Conservation (phyloP, 176 grass and related monocot genomes). For the Aegilops speltoides region DNA sequence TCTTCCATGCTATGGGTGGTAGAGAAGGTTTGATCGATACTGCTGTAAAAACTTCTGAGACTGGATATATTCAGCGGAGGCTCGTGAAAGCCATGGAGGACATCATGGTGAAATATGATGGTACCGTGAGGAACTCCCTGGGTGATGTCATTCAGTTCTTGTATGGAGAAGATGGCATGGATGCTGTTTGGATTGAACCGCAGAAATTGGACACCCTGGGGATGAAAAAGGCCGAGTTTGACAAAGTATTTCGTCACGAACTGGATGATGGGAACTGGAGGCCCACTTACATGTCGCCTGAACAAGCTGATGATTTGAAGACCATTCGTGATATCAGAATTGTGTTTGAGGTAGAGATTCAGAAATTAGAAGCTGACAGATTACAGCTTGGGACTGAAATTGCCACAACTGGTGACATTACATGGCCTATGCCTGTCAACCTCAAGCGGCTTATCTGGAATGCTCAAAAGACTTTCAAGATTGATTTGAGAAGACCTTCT, state of each 20-base stretch:
- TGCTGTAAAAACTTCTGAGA: conserved; percentile 91
- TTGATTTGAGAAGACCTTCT: conserved; percentile 92
- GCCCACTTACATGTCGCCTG: conserved; percentile 86
- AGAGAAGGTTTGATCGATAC: conserved; percentile 89
- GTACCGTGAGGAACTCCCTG: conserved; percentile 91
- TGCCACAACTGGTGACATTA: conserved; percentile 77
- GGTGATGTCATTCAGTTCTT: conserved; percentile 98
- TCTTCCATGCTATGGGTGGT: conserved; percentile 94
- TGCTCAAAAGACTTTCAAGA: conserved; percentile 95
- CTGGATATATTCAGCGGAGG: conserved; percentile 92
- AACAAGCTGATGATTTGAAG: conserved; percentile 94
- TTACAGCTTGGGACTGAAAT: conserved; percentile 90
- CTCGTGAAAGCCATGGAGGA: conserved; percentile 99
- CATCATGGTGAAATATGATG: conserved; percentile 99
- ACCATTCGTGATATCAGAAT: conserved; percentile 85
- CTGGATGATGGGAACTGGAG: conserved; percentile 87
- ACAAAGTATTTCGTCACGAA: conserved; percentile 70
- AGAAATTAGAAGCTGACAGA: conserved; percentile 89
- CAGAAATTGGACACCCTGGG: conserved; percentile 92
- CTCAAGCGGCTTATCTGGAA: conserved; percentile 97
- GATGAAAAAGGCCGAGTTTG: conserved; percentile 84
- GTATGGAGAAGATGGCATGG: conserved; percentile 99
- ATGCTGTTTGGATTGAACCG: conserved; percentile 93
- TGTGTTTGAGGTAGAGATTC: conserved; percentile 96
- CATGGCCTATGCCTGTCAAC: conserved; percentile 93